These are phyloP conservation scores for Astrothelium macrocarpum DNA, from an alignment of 495 filamentous ascomycete genomes.

Conservation along the genomic window DNA sequence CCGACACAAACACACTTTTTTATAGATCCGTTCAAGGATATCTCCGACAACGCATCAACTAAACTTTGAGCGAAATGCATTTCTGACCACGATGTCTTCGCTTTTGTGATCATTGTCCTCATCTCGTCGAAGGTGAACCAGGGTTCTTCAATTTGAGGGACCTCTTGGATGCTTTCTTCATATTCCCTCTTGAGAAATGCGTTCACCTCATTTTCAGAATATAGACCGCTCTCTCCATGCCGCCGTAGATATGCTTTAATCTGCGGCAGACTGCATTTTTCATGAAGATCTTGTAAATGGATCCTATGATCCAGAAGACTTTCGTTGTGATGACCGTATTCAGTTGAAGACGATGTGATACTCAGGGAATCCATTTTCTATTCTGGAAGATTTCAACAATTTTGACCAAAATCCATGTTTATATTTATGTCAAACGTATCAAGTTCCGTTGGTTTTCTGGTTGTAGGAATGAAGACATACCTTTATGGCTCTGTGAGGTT, in stretches of 20 bases:
- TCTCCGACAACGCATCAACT: not conserved
- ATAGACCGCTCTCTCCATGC: not conserved
- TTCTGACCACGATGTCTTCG: not conserved
- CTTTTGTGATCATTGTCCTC: not conserved
- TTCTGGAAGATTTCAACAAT: too few relatives aligned
- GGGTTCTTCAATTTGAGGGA: not conserved
- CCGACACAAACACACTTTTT: not conserved
- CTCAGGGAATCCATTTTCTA: not conserved
- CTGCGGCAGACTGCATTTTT: not conserved
- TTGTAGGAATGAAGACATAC: too few relatives aligned
- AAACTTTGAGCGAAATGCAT: not conserved
- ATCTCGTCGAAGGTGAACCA: not conserved
- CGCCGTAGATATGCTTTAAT: not conserved
- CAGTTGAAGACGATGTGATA: not conserved
- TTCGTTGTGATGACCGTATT: too few relatives aligned
- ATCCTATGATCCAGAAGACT: not conserved
- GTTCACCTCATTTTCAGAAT: not conserved
- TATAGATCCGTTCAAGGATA: not conserved
- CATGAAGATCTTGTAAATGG: not conserved
- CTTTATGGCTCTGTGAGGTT: too few relatives aligned
- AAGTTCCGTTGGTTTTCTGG: too few relatives aligned
- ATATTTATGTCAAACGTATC: too few relatives aligned
- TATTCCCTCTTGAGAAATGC: not conserved
- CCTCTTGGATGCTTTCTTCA: not conserved
- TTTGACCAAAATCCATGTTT: too few relatives aligned